Evolutionary conservation across 441 rosid genomes (phyloP), one percentile per base, ranked within the genome.

Genomic region (Pelargonium myrrhifolium): DNA sequence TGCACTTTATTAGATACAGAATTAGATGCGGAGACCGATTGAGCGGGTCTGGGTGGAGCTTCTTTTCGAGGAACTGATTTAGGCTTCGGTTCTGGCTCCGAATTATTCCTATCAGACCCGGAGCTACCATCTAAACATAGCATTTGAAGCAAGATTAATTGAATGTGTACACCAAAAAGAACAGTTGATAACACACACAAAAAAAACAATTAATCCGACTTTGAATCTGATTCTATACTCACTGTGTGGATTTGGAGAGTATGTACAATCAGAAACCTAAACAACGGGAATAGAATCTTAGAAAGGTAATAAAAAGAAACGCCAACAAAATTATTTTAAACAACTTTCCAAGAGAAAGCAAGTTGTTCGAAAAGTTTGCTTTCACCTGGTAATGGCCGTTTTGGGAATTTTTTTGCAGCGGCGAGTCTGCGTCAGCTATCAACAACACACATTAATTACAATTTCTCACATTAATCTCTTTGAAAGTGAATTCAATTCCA

Each of bases 401-500:
- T 73, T 83, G 94, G 51, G 75, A 72, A 81, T 81, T 63, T 78
- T 84, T 91, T 78, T 78, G 91, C 81, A 73, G 87, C 1, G 97
- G 96, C 51, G 97, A 94, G 78, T 89, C 94, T 77, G 87, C 97
- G 81, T 91, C 92, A 43, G 84, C 91, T 85, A 85, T 78, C 75
- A 70, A 72, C 31, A 72, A 76, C 68, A 69, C 18, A 31, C 14
- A 61, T 51, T 62, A 67, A 71, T 63, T 51, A 65, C 58, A 37
- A 42, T 51, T 51, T 40, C 21, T 51, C 58, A 51, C 6, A 51
- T 74, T 63, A 42, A 64, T 62, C 64, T 64, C 56, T 65, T 69
- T 47, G 18, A 37, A 10, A 64, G 31, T 72, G 47, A 22, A 71
- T 61, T 61, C 31, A 51, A 77, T 76, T 67, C 68, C 71, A 56